These are phyloP conservation scores for Peniophora sp. DNA, from an alignment of 1,284 basidiomycete genomes.

Conservation along the genomic window DNA sequence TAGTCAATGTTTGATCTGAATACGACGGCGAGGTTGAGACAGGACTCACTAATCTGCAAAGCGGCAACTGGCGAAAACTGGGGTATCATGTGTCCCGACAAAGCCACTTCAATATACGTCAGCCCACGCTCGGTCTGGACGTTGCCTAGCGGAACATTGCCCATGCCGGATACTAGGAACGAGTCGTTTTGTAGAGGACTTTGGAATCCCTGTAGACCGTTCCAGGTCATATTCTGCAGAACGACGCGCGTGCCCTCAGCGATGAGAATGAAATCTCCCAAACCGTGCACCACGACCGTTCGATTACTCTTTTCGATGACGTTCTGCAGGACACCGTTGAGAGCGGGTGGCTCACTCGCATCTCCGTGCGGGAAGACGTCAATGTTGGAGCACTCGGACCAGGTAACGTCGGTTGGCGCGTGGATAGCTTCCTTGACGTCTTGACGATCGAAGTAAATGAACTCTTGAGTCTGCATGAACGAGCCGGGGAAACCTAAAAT, in stretches of 20 bases:
- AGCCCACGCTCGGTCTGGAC: constrained; percentile 59
- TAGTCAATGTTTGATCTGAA: too few species aligned
- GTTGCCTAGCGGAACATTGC: constrained; percentile 43
- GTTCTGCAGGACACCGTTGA: constrained; percentile 53
- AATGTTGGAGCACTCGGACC: constrained; percentile 56
- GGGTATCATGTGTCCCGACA: constrained; percentile 69
- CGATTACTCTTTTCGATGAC: constrained; percentile 71
- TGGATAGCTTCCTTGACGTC: constrained; percentile 73
- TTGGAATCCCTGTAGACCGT: constrained; percentile 65
- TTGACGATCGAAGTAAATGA: constrained; percentile 56
- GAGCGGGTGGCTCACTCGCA: constrained; percentile 48
- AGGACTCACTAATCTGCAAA: constrained; percentile 41
- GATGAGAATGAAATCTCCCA: constrained; percentile 65
- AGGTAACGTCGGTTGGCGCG: constrained; percentile 52
- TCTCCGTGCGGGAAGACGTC: constrained; percentile 59
- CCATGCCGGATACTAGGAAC: constrained; percentile 63
- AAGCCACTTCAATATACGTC: constrained; percentile 55
- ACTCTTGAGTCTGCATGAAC: constrained; percentile 37
- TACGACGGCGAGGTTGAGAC: too few species aligned
- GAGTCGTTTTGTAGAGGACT: constrained; percentile 55
- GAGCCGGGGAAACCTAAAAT: constrained; percentile 74
- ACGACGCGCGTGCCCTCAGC: constrained; percentile 40
- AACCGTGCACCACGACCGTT: constrained; percentile 63
- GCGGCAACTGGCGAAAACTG: constrained; percentile 59
- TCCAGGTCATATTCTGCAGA: constrained; percentile 23